A percentile compares a stretch with the other conserved stretches of the same genome.
Evolutionary conservation across 2,329 filamentous ascomycete species (phyloP).

Genomic region (Colletotrichum truncatum): DNA sequence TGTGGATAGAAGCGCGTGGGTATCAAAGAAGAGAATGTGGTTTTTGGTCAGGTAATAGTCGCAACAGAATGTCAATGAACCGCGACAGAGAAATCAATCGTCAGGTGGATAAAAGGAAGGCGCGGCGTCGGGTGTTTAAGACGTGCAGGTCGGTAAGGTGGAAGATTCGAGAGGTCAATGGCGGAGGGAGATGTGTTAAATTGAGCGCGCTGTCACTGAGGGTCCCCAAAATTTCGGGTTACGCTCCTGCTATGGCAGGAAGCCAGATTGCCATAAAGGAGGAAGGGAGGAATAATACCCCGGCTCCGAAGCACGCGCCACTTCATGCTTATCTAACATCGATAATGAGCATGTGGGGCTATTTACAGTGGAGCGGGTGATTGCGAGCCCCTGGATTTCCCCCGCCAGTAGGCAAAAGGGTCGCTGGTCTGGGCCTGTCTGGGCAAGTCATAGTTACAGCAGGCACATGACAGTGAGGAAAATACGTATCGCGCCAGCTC

Average conservation of each 20-base stretch:
- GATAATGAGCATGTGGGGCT: neutral
- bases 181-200: slow-evolving; percentile 32
- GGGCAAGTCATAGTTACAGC: neutral
- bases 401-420: slow-evolving; percentile 1
- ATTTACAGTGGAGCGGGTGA: slow-evolving; percentile 4
- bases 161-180: slow-evolving; percentile 29
- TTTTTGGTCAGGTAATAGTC: neutral
- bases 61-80: slow-evolving; percentile 19
- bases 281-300: slow-evolving; percentile 29
- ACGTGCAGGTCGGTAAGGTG: slow-evolving; percentile 25
- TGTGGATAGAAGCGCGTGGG: slow-evolving; percentile 36
- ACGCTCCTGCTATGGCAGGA: slow-evolving; percentile 26
- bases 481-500: slow-evolving; percentile 5
- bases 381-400: slow-evolving; percentile 6
- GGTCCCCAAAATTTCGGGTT: slow-evolving; percentile 29
- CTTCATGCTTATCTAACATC: slow-evolving; percentile 12
- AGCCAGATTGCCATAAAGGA: slow-evolving; percentile 33
- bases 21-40: slow-evolving; percentile 13
- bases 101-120: slow-evolving; percentile 3
- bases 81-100: neutral
- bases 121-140: slow-evolving; percentile 26
- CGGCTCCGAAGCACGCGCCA: slow-evolving; percentile 20
- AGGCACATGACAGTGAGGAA: neutral
- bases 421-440: slow-evolving; percentile 5
- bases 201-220: slow-evolving; percentile 26